Percentiles rank a stretch among this genome's conserved stretches.
phyloP scores from a whole-genome alignment of 2,329 filamentous ascomycete species.

The Achaetomium macrosporum region DNA sequence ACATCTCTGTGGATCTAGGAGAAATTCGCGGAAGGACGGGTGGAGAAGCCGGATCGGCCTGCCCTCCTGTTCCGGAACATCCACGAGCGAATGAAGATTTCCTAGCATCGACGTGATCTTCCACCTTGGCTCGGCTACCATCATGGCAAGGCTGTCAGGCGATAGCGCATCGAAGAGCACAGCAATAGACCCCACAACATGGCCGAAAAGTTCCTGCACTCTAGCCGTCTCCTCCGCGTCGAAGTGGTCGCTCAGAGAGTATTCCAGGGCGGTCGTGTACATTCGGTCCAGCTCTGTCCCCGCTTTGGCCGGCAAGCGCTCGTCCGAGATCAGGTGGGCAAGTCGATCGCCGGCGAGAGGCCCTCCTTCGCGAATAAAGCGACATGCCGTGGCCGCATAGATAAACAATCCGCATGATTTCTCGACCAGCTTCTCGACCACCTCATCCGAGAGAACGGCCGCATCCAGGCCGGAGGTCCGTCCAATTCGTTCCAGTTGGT shows the following conservation, averaged over 20 bases:
- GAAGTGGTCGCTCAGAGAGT: background rate
- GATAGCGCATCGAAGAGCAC: slow-evolving; percentile 8
- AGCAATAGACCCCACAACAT: background rate
- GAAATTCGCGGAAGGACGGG: slow-evolving; percentile 9
- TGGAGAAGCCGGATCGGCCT: slow-evolving; percentile 9
- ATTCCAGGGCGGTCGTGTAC: slow-evolving; percentile 4
- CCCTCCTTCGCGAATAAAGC: slow-evolving; percentile 2
- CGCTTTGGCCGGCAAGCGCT: slow-evolving; percentile 3
- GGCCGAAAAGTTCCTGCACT: slow-evolving; percentile 3
- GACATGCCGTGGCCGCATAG: slow-evolving; percentile 6
- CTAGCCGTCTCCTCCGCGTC: slow-evolving; percentile 1
- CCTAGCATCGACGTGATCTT: background rate
- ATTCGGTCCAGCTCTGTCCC: slow-evolving; percentile 4
- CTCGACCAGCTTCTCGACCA: slow-evolving; percentile 2
- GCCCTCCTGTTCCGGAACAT: slow-evolving; percentile 3
- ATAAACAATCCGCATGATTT: slow-evolving; percentile 5
- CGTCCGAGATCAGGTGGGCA: background rate
- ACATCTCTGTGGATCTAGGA: slow-evolving; percentile 5
- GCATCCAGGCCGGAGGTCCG: background rate
- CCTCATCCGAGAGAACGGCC: background rate
- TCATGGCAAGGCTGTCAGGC: background rate
- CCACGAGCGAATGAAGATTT: slow-evolving; percentile 1
- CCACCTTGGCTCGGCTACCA: slow-evolving; percentile 1
- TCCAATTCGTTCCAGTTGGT: background rate
- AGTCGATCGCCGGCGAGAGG: slow-evolving; percentile 3